Evolutionary conservation across 805 yeast genomes (phyloP).

Genomic region (Yarrowia keelungensis): DNA sequence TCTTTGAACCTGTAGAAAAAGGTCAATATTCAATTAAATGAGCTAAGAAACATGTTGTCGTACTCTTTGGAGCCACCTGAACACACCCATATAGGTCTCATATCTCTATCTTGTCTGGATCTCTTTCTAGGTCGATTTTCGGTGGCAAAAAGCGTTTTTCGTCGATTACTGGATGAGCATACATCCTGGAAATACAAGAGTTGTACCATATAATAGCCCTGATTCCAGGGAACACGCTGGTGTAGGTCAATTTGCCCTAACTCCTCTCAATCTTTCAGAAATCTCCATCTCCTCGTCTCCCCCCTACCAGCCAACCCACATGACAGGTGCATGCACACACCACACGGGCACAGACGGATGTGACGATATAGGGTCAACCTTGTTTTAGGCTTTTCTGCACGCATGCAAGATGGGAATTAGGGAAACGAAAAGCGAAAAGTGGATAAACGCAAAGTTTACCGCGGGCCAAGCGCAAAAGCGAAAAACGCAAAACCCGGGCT

Average conservation of each 20-base stretch:
- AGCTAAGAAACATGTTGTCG: too few relatives aligned
- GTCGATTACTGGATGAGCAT: too few relatives aligned
- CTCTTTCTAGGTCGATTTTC: too few relatives aligned
- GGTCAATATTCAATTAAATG: too few relatives aligned
- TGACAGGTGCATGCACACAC: slow-evolving; percentile 34
- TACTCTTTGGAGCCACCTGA: too few relatives aligned
- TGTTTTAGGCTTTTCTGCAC: not conserved
- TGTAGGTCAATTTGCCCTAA: too few relatives aligned
- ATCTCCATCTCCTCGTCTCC: not conserved
- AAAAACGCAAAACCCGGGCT: not conserved
- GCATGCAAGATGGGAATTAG: slow-evolving; percentile 16
- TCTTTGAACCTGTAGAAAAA: not conserved
- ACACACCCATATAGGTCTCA: not conserved
- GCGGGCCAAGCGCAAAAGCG: not conserved
- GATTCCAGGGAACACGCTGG: too few relatives aligned
- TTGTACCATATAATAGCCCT: too few relatives aligned
- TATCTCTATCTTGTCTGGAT: not conserved
- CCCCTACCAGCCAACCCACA: not conserved
- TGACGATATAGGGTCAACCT: slow-evolving; percentile 34
- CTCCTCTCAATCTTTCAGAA: not conserved
- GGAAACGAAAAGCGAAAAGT: slow-evolving; percentile 3
- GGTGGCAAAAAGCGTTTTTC: too few relatives aligned
- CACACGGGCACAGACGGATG: slow-evolving; percentile 36
- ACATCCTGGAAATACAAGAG: too few relatives aligned
- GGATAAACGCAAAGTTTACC: too few relatives aligned